These are phyloP conservation scores for Leucaena leucocephala DNA, from an alignment of 306 rosid genomes.

Conservation along the genomic window DNA sequence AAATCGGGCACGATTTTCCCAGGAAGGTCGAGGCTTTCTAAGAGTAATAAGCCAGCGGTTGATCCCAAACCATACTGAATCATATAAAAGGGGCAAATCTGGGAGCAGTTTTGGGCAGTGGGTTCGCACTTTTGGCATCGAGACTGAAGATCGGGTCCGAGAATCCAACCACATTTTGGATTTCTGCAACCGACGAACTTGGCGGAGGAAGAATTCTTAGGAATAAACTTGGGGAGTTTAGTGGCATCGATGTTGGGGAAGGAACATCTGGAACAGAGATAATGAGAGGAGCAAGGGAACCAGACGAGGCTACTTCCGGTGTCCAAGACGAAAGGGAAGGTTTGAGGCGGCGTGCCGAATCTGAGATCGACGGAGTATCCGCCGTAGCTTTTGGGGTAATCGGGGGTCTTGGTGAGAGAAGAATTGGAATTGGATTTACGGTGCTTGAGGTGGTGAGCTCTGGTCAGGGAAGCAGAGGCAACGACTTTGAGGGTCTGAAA, in stretches of 20 bases:
- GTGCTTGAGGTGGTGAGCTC: constrained; percentile 68
- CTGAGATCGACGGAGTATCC: constrained; percentile 64
- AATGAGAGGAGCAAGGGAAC: constrained; percentile 81
- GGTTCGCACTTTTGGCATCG: constrained; percentile 41
- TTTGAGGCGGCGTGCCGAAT: constrained; percentile 76
- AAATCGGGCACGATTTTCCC: constrained; percentile 44
- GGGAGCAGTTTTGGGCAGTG: constrained; percentile 43
- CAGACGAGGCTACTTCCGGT: constrained; percentile 80
- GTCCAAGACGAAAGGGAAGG: constrained; percentile 61
- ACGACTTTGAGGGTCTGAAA: constrained; percentile 45
- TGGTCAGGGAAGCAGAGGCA: constrained; percentile 53
- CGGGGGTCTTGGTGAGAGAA: constrained; percentile 34
- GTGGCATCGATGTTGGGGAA: constrained; percentile 49
- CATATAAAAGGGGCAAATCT: constrained; percentile 56
- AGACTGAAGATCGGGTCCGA: constrained; percentile 44
- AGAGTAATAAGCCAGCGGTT: constrained; percentile 61
- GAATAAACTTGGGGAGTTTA: constrained; percentile 54
- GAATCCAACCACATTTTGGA: constrained; percentile 68
- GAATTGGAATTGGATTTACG: constrained; percentile 29
- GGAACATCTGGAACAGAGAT: constrained; percentile 57
- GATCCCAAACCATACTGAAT: constrained; percentile 70
- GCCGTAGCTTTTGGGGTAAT: constrained; percentile 64
- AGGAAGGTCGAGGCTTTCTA: constrained; percentile 62
- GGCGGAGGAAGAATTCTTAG: constrained; percentile 62
- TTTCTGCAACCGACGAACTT: constrained; percentile 61